phyloP scores from a whole-genome alignment of 1,284 basidiomycete species.

The Ceratobasidium sp. region DNA sequence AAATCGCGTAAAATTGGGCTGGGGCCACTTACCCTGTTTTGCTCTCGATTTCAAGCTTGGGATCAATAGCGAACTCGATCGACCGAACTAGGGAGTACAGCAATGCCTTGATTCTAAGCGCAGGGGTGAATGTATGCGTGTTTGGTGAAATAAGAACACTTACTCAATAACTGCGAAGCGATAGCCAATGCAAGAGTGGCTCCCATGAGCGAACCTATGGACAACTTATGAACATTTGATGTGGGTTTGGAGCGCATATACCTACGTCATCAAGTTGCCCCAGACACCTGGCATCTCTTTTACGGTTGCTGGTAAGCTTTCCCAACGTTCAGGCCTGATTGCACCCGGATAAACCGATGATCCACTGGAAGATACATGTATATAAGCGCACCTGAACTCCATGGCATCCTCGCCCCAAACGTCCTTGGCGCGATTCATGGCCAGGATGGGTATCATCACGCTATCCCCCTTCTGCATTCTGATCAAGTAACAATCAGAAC shows the following conservation, averaged over 20 bases:
- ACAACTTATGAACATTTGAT: neutral
- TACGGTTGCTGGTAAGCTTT: slow-evolving; percentile 62
- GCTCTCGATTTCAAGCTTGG: slow-evolving; percentile 34
- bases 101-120: slow-evolving; percentile 54
- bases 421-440: slow-evolving; percentile 64
- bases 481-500: neutral
- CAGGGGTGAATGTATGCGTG: slow-evolving; percentile 41
- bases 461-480: slow-evolving; percentile 64
- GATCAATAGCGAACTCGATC: slow-evolving; percentile 51
- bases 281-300: slow-evolving; percentile 68
- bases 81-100: slow-evolving; percentile 52
- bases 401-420: slow-evolving; percentile 69
- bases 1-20: neutral
- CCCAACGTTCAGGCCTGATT: slow-evolving; percentile 71
- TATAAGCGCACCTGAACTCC: slow-evolving; percentile 50
- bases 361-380: neutral
- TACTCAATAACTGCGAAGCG: slow-evolving; percentile 77
- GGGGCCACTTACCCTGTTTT: slow-evolving; percentile 43
- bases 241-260: slow-evolving; percentile 49
- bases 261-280: slow-evolving; percentile 71
- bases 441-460: slow-evolving; percentile 64
- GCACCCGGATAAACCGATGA: neutral
- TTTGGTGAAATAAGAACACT: slow-evolving; percentile 47
- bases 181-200: slow-evolving; percentile 71
- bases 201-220: slow-evolving; percentile 53